phyloP scores from a whole-genome alignment of 306 rosid species.

The Heteromeles arbutifolia region DNA sequence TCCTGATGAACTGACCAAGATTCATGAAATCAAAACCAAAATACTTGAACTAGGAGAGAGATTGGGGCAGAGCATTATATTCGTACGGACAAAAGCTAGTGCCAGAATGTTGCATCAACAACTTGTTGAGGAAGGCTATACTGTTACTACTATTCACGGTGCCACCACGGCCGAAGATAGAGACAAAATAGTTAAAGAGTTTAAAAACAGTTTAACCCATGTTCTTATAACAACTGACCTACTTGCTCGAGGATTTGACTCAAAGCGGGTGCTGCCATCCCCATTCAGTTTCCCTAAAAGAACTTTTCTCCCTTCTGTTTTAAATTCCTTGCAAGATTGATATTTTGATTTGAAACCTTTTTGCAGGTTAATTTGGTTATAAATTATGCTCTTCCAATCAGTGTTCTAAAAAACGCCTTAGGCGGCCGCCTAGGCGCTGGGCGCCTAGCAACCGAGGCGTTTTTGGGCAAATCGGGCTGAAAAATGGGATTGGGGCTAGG shows the following conservation, averaged over 20 bases:
- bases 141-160: constrained; percentile 57
- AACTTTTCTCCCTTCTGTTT: background rate
- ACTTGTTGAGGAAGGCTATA: constrained; percentile 46
- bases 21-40: constrained; percentile 44
- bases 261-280: constrained; percentile 43
- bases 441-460: no score
- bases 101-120: constrained; percentile 44
- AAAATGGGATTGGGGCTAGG: no score
- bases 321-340: background rate
- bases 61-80: constrained; percentile 62
- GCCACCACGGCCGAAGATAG: constrained; percentile 36
- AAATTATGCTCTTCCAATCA: constrained; percentile 63
- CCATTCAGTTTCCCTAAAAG: background rate
- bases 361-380: constrained; percentile 58
- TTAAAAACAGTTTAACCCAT: constrained; percentile 53
- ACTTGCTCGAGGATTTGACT: constrained; percentile 66
- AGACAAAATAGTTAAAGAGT: constrained; percentile 66
- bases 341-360: background rate
- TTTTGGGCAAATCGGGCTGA: no score
- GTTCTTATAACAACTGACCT: constrained; percentile 59
- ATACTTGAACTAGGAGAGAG: constrained; percentile 65
- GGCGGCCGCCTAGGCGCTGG: no score
- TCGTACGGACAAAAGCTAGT: constrained; percentile 50
- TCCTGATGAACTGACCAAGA: constrained; percentile 43
- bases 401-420: no score